These are phyloP conservation scores for Picea abies DNA, from an alignment of 83 land plant species.

Conservation along the genomic window DNA sequence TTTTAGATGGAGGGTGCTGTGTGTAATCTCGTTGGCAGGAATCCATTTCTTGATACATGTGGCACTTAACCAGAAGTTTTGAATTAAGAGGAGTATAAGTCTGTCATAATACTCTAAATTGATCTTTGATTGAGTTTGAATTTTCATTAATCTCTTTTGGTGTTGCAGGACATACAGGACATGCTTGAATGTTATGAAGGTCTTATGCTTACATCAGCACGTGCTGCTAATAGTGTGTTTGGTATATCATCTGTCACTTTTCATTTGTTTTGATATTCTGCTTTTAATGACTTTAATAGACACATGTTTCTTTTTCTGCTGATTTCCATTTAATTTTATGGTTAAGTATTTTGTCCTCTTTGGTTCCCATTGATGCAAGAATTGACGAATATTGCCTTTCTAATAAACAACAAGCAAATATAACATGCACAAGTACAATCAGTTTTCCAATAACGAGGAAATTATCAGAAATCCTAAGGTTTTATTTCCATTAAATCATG, in stretches of 20 bases:
- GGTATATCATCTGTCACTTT: slow-evolving; percentile 28
- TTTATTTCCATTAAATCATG: background rate
- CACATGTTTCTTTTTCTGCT: background rate
- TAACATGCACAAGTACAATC: slow-evolving; percentile 6
- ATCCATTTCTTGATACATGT: too few species aligned
- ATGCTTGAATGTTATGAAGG: slow-evolving; percentile 73
- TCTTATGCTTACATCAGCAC: slow-evolving; percentile 67
- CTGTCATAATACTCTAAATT: background rate
- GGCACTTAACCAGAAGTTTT: too few species aligned
- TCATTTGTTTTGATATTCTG: background rate
- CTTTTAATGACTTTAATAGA: background rate
- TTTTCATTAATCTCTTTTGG: background rate
- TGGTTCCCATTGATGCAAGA: background rate
- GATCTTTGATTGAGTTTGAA: background rate
- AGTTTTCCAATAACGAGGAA: background rate
- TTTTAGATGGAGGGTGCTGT: too few species aligned
- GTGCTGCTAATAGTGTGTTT: slow-evolving; percentile 66
- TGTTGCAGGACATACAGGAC: slow-evolving; percentile 59
- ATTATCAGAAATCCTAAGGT: background rate
- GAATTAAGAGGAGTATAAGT: too few species aligned
- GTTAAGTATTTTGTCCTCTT: background rate
- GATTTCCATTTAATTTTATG: background rate
- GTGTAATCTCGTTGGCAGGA: too few species aligned
- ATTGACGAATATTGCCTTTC: background rate
- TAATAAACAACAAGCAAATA: background rate